Evolutionary conservation across 371 early-diverging fungal species (phyloP), one percentile per base, ranked within the genome.

Genomic region (Mortierella sp.): DNA sequence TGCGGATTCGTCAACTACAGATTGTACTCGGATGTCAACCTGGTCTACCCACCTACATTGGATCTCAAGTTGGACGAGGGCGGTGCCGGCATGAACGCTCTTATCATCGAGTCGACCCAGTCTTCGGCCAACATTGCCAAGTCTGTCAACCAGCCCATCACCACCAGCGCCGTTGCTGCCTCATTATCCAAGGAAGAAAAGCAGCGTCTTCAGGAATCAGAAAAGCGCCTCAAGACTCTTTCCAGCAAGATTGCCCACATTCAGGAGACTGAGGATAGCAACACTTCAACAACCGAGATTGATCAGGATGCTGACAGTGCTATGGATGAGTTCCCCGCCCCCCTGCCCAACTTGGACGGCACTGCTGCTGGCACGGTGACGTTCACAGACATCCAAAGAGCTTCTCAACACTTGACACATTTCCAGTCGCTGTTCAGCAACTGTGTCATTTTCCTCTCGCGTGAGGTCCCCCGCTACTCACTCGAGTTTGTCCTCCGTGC

Each of bases 1-100:
- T 89, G 98, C 74, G 96, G 97, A n/a, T 99, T 98, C 88, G 96
- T 98, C 89, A 98, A 97, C 91, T 98, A 90, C 90, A 96, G 95
- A 78, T 92, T 99, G 73, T 99, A 94, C 90, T 91, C 92, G 54
- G 96, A 97, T 55, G 79, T 93, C 75, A 96, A 97, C 90, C 89
- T 97, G 69, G 90, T 93, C 28, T 98, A 98, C 83, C 98, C 99
- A 53, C 98, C 98, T 64, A 92, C 91, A 82, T 70, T 98, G 57
- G 95, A 97, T 82, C 83, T 76, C 48, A 80, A 85, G 40, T 78
- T 91, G 82, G 95, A 95, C 53, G 93, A 91, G 37, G 90, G 86
- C 53, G 96, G 91, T 71, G 96, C 93, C 46, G 95, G 95, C 26
- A 91, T 98, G 74, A 91, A 91, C 71, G 93, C 95, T 34, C 86